A percentile compares a stretch with the other conserved stretches of the same genome.
phyloP scores from a whole-genome alignment of 169 alveolate genomes.

The Cryptosporidium viatorum region DNA sequence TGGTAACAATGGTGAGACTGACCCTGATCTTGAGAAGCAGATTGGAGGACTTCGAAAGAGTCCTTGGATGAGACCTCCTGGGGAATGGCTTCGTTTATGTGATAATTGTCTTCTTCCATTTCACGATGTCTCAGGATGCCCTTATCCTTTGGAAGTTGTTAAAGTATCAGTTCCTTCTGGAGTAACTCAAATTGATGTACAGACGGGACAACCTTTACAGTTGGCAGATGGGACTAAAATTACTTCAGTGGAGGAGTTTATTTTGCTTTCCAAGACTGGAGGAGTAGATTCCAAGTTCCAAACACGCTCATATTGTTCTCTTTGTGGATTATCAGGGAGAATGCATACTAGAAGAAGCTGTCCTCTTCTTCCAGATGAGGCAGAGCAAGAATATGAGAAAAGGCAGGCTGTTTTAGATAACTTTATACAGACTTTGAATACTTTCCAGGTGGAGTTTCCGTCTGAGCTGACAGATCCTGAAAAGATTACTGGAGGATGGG shows the following conservation, averaged over 20 bases:
- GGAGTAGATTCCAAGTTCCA: constrained; percentile 69
- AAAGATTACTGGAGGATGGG: constrained; percentile 69
- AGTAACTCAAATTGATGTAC: constrained; percentile 70
- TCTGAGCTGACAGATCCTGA: constrained; percentile 32
- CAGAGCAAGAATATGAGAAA: constrained; percentile 64
- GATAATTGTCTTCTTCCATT: constrained; percentile 72
- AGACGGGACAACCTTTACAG: constrained; percentile 70
- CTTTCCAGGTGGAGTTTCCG: constrained; percentile 56
- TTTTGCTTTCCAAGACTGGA: constrained; percentile 31
- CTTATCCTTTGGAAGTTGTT: constrained; percentile 72
- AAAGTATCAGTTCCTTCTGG: constrained; percentile 74
- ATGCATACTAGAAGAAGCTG: constrained; percentile 75
- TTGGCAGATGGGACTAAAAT: constrained; percentile 66
- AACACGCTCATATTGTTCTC: constrained; percentile 66
- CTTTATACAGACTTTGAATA: constrained; percentile 38
- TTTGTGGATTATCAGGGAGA: constrained; percentile 67
- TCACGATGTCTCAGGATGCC: constrained; percentile 70
- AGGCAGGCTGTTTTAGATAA: constrained; percentile 56
- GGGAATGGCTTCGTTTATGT: constrained; percentile 69
- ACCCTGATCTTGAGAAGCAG: constrained; percentile 35
- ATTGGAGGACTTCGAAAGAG: constrained; percentile 70
- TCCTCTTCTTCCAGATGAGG: constrained; percentile 70
- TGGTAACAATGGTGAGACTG: constrained; percentile 35
- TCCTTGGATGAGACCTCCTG: constrained; percentile 76
- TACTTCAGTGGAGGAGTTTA: constrained; percentile 45